phyloP scores from a whole-genome alignment of 352 stramenopile species.

The Globisporangium cystogenes region DNA sequence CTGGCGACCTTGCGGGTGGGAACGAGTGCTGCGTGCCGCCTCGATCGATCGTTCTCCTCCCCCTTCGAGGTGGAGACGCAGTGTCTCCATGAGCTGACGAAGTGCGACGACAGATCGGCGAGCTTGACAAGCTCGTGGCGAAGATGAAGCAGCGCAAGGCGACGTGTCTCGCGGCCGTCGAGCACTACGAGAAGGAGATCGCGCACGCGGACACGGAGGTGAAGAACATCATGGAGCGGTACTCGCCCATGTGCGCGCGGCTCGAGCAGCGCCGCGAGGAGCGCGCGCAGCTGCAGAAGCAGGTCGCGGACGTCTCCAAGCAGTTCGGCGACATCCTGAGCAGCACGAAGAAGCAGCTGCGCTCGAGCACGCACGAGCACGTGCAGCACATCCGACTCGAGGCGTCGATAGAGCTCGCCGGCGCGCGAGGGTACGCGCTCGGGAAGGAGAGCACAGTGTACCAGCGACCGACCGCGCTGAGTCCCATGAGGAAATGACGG shows the following conservation, averaged over 20 bases:
- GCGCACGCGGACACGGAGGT: conserved; percentile 56
- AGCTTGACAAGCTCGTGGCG: conserved; percentile 70
- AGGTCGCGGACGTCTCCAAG: conserved; percentile 36
- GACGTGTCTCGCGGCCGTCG: conserved; percentile 40
- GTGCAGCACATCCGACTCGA: conserved; percentile 59
- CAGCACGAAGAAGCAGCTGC: conserved; percentile 52
- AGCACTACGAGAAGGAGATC: conserved; percentile 53
- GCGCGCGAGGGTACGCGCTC: conserved; percentile 44
- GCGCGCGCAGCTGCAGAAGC: conserved; percentile 32
- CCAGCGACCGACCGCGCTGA: conserved; percentile 25
- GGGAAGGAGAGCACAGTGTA: conserved; percentile 59
- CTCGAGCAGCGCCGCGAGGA: conserved; percentile 52
- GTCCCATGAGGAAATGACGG: conserved; percentile 8
- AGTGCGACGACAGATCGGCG: conserved; percentile 31
- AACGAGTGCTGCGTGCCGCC: too few relatives aligned
- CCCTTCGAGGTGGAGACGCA: too few relatives aligned
- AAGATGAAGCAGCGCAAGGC: conserved; percentile 61
- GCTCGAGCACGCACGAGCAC: conserved; percentile 44
- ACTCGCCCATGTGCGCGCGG: conserved; percentile 52
- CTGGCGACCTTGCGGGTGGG: conserved; percentile 54
- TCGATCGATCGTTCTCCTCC: too few relatives aligned
- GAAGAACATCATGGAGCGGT: conserved; percentile 57
- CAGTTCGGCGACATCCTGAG: conserved; percentile 67
- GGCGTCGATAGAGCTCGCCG: conserved; percentile 40
- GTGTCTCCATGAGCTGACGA: too few relatives aligned